These are phyloP conservation scores for Mycosphaerelloides madeirae DNA, from an alignment of 2,329 filamentous ascomycete species.

Conservation along the genomic window DNA sequence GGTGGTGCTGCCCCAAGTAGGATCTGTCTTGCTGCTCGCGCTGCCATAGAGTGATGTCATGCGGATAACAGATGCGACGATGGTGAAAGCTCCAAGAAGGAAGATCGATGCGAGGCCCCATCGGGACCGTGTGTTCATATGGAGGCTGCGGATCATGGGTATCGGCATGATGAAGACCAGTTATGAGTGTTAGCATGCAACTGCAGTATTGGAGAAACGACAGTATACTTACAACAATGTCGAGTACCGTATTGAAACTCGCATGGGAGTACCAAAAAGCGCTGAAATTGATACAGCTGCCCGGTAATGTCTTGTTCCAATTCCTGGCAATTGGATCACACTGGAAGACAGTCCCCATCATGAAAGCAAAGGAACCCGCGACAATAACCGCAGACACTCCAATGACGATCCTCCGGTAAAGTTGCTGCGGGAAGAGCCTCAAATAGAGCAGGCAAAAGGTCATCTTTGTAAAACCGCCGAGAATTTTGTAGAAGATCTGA, in stretches of 20 bases:
- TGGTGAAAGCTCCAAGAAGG: conserved; percentile 23
- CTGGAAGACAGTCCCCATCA: conserved; percentile 23
- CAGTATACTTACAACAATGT: conserved; percentile 21
- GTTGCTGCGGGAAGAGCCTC: conserved; percentile 17
- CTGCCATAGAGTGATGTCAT: conserved; percentile 22
- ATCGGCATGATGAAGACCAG: conserved; percentile 29
- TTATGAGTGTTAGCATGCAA: not conserved
- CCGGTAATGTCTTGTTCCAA: conserved; percentile 17
- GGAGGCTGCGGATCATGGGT: conserved; percentile 23
- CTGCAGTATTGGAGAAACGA: no score
- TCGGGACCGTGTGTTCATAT: conserved; percentile 20
- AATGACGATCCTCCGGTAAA: conserved; percentile 13
- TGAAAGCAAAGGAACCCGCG: conserved; percentile 21
- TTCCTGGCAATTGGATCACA: conserved; percentile 20
- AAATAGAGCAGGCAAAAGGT: conserved; percentile 26
- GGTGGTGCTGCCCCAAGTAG: conserved; percentile 23
- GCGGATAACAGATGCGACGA: conserved; percentile 25
- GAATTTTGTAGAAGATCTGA: conserved; percentile 26
- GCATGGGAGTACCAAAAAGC: conserved; percentile 28
- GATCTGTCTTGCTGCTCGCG: conserved; percentile 16
- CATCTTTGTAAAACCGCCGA: conserved; percentile 26
- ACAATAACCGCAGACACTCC: conserved; percentile 10
- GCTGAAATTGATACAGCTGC: conserved; percentile 20
- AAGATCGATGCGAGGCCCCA: conserved; percentile 23
- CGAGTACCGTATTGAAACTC: conserved; percentile 26